These are phyloP conservation scores for Picochlorum sp. DNA, from an alignment of 139 green algal species.

Conservation along the genomic window DNA sequence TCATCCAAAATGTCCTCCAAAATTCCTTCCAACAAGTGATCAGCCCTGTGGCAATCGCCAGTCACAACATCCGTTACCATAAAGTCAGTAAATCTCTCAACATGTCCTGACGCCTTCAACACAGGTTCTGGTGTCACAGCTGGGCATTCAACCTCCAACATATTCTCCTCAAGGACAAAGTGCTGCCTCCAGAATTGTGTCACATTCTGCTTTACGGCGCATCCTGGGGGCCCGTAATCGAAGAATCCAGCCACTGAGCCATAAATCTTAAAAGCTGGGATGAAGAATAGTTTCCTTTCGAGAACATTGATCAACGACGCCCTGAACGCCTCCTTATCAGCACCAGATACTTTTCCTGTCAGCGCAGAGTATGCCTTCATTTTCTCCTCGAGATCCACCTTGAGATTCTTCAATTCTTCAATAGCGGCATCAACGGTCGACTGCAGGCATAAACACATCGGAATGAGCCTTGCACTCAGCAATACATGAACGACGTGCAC, in stretches of 20 bases:
- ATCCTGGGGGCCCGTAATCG: constrained; percentile 96
- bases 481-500: neutral
- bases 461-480: neutral
- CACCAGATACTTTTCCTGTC: constrained; percentile 47
- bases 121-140: constrained; percentile 93
- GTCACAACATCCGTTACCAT: constrained; percentile 93
- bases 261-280: constrained; percentile 98
- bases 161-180: constrained; percentile 96
- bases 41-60: constrained; percentile 81
- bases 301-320: constrained; percentile 66
- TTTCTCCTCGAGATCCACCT: constrained; percentile 60
- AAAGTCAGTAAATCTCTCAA: constrained; percentile 96
- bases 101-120: constrained; percentile 88
- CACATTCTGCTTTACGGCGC: constrained; percentile 94
- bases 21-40: constrained; percentile 86
- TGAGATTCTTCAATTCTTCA: constrained; percentile 75
- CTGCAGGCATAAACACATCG: constrained; percentile 25
- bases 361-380: constrained; percentile 56
- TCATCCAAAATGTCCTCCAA: constrained; percentile 80
- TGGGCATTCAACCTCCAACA: constrained; percentile 98
- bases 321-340: constrained; percentile 75
- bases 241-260: constrained; percentile 91
- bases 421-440: constrained; percentile 75
- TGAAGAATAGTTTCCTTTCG: constrained; percentile 90
- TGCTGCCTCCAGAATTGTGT: constrained; percentile 85